These are phyloP conservation scores for Juglanconis sp. DNA, from an alignment of 2,329 filamentous ascomycete genomes.

Conservation along the genomic window DNA sequence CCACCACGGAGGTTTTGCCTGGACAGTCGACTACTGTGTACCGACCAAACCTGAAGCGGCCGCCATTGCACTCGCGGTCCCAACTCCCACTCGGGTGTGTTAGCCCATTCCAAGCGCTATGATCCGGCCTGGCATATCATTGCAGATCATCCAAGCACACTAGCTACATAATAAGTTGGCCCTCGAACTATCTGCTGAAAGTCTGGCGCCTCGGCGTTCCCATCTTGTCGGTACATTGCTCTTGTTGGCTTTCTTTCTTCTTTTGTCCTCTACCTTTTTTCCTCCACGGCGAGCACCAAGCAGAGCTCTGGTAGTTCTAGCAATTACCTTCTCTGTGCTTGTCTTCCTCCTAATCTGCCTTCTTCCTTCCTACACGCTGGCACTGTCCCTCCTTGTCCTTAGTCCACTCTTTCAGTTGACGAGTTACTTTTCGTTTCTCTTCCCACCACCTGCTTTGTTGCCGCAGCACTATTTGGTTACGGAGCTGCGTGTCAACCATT, in stretches of 20 bases:
- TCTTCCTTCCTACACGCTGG: slow-evolving; percentile 14
- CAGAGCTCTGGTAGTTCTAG: slow-evolving; percentile 50
- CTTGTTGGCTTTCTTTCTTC: slow-evolving; percentile 8
- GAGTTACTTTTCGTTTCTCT: not conserved
- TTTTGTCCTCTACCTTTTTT: slow-evolving; percentile 19
- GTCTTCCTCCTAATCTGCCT: slow-evolving; percentile 12
- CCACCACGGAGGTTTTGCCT: not conserved
- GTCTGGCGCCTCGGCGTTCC: not conserved
- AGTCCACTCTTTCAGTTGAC: slow-evolving; percentile 13
- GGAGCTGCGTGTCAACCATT: slow-evolving; percentile 4
- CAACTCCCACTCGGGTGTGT: slow-evolving; percentile 4
- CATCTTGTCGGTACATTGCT: not conserved
- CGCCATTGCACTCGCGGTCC: slow-evolving; percentile 5
- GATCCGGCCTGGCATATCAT: not conserved
- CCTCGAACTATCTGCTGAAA: not conserved
- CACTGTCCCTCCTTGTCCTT: slow-evolving; percentile 17
- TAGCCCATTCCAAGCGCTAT: not conserved
- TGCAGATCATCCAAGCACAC: not conserved
- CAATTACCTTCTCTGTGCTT: slow-evolving; percentile 25
- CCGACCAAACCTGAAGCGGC: slow-evolving; percentile 1
- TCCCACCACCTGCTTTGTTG: not conserved
- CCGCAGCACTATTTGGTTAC: not conserved
- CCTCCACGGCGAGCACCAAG: slow-evolving; percentile 26
- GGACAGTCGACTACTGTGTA: not conserved
- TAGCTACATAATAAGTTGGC: slow-evolving; percentile 1